These are phyloP conservation scores for Aschersonia sp. DNA, from an alignment of 2,329 filamentous ascomycete species.

Conservation along the genomic window DNA sequence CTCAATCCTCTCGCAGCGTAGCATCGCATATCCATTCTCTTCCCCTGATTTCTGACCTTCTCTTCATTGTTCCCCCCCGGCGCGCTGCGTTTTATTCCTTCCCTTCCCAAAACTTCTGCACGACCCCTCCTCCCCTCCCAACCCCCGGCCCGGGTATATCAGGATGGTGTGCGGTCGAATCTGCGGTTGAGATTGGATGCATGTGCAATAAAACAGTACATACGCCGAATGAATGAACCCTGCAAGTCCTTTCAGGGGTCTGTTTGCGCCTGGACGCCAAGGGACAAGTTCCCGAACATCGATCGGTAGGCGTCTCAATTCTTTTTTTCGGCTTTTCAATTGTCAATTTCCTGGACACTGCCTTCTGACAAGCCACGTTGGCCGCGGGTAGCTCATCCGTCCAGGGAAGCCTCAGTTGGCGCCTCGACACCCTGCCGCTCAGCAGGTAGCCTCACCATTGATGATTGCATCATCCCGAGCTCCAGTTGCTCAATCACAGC, in stretches of 20 bases:
- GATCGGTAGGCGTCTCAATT: not conserved
- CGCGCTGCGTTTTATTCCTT: not conserved
- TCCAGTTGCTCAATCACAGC: not conserved
- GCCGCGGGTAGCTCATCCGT: not conserved
- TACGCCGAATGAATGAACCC: not conserved
- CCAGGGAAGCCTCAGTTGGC: not conserved
- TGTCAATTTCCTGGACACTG: not conserved
- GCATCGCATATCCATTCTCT: not conserved
- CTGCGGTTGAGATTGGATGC: not conserved
- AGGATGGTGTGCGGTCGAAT: not conserved
- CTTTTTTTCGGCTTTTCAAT: not conserved
- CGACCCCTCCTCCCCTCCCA: too few species aligned
- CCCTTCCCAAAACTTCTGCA: not conserved
- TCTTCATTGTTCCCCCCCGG: not conserved
- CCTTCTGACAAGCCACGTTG: not conserved
- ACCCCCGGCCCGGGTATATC: not conserved
- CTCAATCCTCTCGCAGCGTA: not conserved
- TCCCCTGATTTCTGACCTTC: not conserved
- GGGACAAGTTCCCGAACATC: not conserved
- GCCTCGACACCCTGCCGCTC: not conserved
- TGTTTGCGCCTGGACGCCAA: not conserved
- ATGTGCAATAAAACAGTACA: not conserved
- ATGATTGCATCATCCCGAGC: not conserved
- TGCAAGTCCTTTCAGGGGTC: constrained; percentile 3
- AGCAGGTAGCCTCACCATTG: not conserved